phyloP scores from a whole-genome alignment of 495 filamentous ascomycete species.

The Cairneyella variabilis region DNA sequence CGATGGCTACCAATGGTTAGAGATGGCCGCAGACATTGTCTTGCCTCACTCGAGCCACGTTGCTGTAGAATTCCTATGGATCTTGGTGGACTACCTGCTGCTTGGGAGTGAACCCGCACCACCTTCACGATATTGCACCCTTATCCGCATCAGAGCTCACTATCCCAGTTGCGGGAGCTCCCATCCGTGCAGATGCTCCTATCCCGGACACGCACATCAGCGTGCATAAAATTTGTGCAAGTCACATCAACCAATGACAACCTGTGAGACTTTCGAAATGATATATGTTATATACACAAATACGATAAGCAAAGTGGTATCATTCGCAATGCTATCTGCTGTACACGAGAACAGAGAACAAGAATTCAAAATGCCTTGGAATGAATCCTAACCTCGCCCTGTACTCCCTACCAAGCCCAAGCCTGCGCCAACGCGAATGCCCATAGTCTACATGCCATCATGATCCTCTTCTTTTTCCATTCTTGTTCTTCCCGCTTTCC shows the following conservation, averaged over 20 bases:
- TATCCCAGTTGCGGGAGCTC: no score
- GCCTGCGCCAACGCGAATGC: background rate
- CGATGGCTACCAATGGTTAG: background rate
- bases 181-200: no score
- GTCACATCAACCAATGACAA: background rate
- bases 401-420: background rate
- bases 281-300: background rate
- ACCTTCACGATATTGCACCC: no score
- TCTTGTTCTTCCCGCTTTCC: constrained; percentile 27
- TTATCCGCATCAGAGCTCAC: no score
- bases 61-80: no score
- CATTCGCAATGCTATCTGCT: constrained; percentile 12
- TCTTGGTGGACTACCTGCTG: no score
- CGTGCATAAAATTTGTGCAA: background rate
- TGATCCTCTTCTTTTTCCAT: constrained; percentile 7
- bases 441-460: background rate
- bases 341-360: background rate
- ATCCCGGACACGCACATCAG: no score
- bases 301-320: constrained; percentile 16
- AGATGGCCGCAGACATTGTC: background rate
- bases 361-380: background rate
- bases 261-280: background rate
- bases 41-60: constrained; percentile 12
- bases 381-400: background rate
- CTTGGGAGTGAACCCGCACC: no score